Base-by-base conservation (phyloP, 768 basidiomycete genomes). In the Chalciporus sphaerocephalus region DNA sequence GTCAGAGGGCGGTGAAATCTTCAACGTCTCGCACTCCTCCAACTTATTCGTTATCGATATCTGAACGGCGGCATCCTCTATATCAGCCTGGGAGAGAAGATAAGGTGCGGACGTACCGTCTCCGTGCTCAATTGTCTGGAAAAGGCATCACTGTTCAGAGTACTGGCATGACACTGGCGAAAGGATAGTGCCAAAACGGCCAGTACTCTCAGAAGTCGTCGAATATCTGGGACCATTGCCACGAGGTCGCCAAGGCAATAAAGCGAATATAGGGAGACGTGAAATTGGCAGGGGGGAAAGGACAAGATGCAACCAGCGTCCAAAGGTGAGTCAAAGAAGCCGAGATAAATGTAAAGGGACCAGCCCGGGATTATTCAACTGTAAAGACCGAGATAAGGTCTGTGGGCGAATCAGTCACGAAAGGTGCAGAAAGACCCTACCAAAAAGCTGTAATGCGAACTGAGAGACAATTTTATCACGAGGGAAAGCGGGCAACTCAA, bases 11-110 rank as follows among this genome's bases (percentile, higher is more conserved):
- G 57, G 22, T 9, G 42, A 45, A 13, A 57, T 30, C 21, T 27
- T 37, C 34, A 56, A 28, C 1, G 34, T 42, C 36, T 52, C 48
- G 34, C 61, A 61, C n/a, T 53, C 59, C 25, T 35, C 39, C 13
- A 47, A 20, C 22, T 44, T 37, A 33, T 40, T 17, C 12, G 13
- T 13, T 24, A 6, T n/a, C 17, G 15, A 23, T 3, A 13, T 39
- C 51, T 46, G 6, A 11, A 27, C 6, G 27, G 6, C 17, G 15
- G 25, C 30, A 0, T 40, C 17, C 28, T 28, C 20, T 24, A 38
- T 10, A 28, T 56, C 38, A 53, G 28, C 22, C 18, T 28, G 9
- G 11, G 24, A 17, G 9, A 37, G 24, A 20, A 24, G 21, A 20
- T 24, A n/a, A 13, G 13, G 20, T 45, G 1, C 11, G 6, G 16